Conservation (phyloP, 768 basidiomycete species). For the Bullera alba region DNA sequence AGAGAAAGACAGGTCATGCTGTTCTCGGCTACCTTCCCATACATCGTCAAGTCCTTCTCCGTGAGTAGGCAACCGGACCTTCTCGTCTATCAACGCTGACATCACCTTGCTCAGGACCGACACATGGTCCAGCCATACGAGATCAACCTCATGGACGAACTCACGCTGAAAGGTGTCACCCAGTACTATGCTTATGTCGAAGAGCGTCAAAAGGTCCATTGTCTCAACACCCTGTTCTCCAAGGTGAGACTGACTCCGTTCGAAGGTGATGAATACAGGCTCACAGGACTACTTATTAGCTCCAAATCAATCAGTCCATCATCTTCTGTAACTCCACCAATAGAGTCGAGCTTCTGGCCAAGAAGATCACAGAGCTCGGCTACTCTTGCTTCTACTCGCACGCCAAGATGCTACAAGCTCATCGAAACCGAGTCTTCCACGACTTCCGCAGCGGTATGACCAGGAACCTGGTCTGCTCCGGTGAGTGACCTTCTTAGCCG, state of each 20-base stretch:
- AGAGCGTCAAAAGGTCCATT: constrained; percentile 98
- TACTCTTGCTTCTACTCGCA: constrained; percentile 99
- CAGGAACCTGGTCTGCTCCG: constrained; percentile 90
- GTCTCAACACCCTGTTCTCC: constrained; percentile 97
- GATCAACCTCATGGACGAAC: constrained; percentile 99
- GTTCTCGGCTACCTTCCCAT: constrained; percentile 97
- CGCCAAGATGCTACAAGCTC: constrained; percentile 97
- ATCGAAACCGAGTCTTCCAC: constrained; percentile 99
- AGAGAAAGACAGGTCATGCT: constrained; percentile 91
- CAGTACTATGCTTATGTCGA: constrained; percentile 99
- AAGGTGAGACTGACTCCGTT: constrained; percentile 68
- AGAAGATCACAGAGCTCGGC: constrained; percentile 98
- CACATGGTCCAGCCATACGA: constrained; percentile 94
- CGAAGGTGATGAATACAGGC: no score
- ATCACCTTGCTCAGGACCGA: constrained; percentile 19
- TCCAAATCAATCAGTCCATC: constrained; percentile 99
- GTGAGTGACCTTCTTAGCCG: constrained; percentile 21
- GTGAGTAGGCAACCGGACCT: constrained; percentile 48
- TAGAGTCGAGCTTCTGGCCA: constrained; percentile 96
- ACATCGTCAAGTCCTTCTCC: constrained; percentile 99
- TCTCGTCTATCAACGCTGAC: background rate
- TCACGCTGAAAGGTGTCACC: constrained; percentile 94
- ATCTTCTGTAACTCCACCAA: constrained; percentile 99
- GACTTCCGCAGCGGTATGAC: constrained; percentile 98
- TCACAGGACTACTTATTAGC: constrained; percentile 53